These are phyloP conservation scores for Entomophthora muscae DNA, from an alignment of 371 early-diverging fungal species.

Conservation along the genomic window DNA sequence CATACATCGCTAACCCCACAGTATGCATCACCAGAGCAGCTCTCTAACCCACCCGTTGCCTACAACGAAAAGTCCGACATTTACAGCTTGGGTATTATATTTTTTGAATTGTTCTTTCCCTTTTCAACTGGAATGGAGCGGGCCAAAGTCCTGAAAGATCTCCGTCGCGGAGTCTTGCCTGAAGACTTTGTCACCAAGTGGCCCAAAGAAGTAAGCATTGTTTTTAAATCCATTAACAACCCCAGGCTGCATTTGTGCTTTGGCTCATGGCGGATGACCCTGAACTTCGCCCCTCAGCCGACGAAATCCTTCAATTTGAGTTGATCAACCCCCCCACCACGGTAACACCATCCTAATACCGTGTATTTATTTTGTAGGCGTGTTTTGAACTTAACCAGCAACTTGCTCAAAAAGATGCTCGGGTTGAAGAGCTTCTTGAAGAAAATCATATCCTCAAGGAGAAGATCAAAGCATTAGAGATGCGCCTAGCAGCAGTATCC, in stretches of 20 bases:
- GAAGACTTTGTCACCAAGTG: constrained; percentile 46
- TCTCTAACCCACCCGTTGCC: constrained; percentile 28
- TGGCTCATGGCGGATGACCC: constrained; percentile 63
- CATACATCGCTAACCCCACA: constrained; percentile 9
- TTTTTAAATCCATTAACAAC: not conserved
- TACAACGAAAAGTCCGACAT: constrained; percentile 67
- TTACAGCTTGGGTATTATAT: constrained; percentile 52
- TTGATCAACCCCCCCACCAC: constrained; percentile 10
- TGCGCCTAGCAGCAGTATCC: not conserved
- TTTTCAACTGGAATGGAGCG: constrained; percentile 63
- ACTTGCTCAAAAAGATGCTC: not conserved
- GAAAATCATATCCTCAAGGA: not conserved
- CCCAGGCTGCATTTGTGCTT: constrained; percentile 44
- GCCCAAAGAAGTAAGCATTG: constrained; percentile 43
- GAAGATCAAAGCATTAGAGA: not conserved
- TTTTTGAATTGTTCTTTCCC: constrained; percentile 58
- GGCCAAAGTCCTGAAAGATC: constrained; percentile 30
- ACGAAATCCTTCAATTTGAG: constrained; percentile 52
- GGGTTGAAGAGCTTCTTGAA: not conserved
- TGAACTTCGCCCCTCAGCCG: constrained; percentile 43
- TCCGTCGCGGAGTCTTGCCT: constrained; percentile 44
- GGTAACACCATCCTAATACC: not conserved
- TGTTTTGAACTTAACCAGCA: not conserved
- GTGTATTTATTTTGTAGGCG: not conserved
- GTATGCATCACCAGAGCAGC: constrained; percentile 90